These are phyloP conservation scores for Diaporthe helianthi DNA, from an alignment of 2,329 filamentous ascomycete species.

Conservation along the genomic window DNA sequence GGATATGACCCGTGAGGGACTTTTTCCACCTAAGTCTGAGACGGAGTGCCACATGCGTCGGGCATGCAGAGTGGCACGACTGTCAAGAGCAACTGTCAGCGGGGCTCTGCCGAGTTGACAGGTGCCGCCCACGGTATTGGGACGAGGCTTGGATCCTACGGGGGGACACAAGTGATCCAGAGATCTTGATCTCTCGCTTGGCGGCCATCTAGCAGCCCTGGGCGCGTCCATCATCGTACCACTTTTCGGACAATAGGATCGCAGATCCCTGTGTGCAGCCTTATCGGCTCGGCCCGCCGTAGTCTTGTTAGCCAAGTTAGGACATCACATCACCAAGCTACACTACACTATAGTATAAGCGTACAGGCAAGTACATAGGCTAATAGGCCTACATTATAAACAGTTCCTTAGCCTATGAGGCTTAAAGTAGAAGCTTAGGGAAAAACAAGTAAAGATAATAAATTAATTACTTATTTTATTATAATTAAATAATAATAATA, in stretches of 20 bases:
- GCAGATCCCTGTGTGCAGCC: slow-evolving; percentile 17
- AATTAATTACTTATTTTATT: too few relatives aligned
- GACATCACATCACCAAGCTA: neutral
- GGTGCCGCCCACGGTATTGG: neutral
- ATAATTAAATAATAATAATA: too few relatives aligned
- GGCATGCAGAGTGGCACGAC: too few relatives aligned
- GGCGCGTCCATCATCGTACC: slow-evolving; percentile 19
- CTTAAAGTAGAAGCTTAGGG: too few relatives aligned
- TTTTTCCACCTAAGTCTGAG: neutral
- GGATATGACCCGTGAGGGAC: neutral
- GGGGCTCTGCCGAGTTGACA: neutral
- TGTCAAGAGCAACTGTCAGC: neutral
- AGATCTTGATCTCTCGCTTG: neutral
- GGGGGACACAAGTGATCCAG: neutral
- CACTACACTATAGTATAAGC: neutral
- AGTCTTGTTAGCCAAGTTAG: neutral
- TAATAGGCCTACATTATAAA: too few relatives aligned
- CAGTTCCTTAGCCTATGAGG: too few relatives aligned
- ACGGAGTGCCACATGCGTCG: neutral
- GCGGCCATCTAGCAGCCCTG: neutral
- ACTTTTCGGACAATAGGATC: neutral
- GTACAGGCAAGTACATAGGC: too few relatives aligned
- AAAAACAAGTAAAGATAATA: too few relatives aligned
- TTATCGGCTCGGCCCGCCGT: slow-evolving; percentile 11
- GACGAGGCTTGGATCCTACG: neutral